Conservation (phyloP, 352 stramenopile species). For the Phytophthora cajani region DNA sequence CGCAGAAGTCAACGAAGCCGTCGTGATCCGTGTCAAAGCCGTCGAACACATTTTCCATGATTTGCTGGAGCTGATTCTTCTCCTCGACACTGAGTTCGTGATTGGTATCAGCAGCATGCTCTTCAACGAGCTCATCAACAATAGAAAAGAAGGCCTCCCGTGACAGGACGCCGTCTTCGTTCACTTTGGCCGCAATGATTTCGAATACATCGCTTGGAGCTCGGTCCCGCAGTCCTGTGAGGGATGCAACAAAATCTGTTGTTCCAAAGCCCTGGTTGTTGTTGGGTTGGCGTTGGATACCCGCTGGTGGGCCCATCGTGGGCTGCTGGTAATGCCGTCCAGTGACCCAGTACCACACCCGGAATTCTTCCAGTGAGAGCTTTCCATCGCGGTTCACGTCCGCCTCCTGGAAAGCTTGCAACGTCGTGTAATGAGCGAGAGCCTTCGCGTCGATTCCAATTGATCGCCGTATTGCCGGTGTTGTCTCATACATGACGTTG, state of each 20-base stretch:
- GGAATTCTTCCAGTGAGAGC: slow-evolving; percentile 85
- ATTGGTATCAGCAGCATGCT: slow-evolving; percentile 33
- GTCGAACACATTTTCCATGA: slow-evolving; percentile 76
- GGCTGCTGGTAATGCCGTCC: slow-evolving; percentile 33
- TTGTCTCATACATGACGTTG: slow-evolving; percentile 67
- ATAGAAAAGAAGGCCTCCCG: slow-evolving; percentile 71
- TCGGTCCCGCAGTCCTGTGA: slow-evolving; percentile 63
- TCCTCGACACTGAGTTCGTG: slow-evolving; percentile 36
- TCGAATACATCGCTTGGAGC: slow-evolving; percentile 82
- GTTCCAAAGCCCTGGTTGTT: slow-evolving; percentile 42
- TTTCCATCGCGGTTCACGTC: slow-evolving; percentile 85
- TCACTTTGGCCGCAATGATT: slow-evolving; percentile 81
- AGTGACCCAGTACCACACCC: slow-evolving; percentile 72
- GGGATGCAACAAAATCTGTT: slow-evolving; percentile 63
- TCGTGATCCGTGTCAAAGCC: slow-evolving; percentile 82
- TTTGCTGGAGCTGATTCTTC: slow-evolving; percentile 46
- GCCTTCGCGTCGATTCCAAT: slow-evolving; percentile 59
- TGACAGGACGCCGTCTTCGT: slow-evolving; percentile 81
- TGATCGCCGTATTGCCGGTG: slow-evolving; percentile 35
- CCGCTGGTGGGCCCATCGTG: not conserved
- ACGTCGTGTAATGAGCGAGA: slow-evolving; percentile 76
- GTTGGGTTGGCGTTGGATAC: slow-evolving; percentile 5
- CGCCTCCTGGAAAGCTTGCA: slow-evolving; percentile 86
- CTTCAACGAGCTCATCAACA: slow-evolving; percentile 69
- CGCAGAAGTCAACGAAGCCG: slow-evolving; percentile 87